A percentile compares a stretch with the other conserved stretches of the same genome.
Conservation (phyloP, 2,329 filamentous ascomycete genomes). For the Cercospora brassicicola region DNA sequence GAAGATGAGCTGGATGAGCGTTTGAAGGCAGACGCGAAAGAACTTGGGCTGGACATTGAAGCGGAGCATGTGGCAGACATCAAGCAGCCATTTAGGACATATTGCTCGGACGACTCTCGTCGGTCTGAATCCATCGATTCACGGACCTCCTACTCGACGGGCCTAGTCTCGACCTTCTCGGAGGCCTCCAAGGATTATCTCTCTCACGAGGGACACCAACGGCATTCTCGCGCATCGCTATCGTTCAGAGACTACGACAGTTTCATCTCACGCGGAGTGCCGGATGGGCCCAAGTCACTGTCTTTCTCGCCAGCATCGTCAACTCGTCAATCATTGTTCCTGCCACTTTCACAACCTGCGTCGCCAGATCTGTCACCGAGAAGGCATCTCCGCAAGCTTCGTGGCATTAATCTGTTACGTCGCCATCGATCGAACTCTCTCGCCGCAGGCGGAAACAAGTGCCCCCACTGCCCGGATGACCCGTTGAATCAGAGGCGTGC, state of each 20-base stretch:
- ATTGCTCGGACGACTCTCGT: constrained; percentile 27
- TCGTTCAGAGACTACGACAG: constrained; percentile 40
- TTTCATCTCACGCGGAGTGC: constrained; percentile 33
- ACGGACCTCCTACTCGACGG: constrained; percentile 38
- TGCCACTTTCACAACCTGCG: constrained; percentile 31
- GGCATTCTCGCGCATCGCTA: constrained; percentile 31
- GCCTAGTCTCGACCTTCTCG: constrained; percentile 38
- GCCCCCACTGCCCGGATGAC: constrained; percentile 38
- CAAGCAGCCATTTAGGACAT: constrained; percentile 12
- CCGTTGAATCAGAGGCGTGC: constrained; percentile 31
- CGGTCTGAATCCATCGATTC: constrained; percentile 38
- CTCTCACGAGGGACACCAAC: constrained; percentile 7
- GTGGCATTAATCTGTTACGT: constrained; percentile 37
- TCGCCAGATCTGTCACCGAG: constrained; percentile 34
- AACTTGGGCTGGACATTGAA: constrained; percentile 30
- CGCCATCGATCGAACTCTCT: constrained; percentile 33
- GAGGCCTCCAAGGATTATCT: constrained; percentile 35
- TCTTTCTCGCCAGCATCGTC: constrained; percentile 35
- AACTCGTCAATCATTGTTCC: constrained; percentile 34
- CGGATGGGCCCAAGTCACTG: constrained; percentile 31
- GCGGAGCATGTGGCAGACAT: constrained; percentile 17
- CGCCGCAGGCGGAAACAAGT: constrained; percentile 29
- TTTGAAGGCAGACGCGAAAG: constrained; percentile 32
- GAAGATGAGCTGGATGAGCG: constrained; percentile 35
- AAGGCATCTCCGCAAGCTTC: constrained; percentile 37